A percentile compares a stretch with the other conserved stretches of the same genome.
phyloP scores from a whole-genome alignment of 192 early-diverging fungal genomes.

The Backusella tarrabulga region DNA sequence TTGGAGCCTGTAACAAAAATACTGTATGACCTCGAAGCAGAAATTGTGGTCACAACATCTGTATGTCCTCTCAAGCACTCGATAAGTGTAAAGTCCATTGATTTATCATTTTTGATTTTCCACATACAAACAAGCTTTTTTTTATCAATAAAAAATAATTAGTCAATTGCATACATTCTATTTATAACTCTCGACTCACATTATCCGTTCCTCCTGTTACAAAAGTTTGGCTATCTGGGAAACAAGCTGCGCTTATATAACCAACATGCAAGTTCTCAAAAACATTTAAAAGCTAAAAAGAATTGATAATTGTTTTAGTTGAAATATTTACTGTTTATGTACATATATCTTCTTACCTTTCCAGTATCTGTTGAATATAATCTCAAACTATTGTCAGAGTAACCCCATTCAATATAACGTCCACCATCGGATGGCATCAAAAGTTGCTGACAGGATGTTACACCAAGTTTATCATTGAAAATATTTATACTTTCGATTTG shows the following conservation, averaged over 20 bases:
- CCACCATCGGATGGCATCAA: constrained; percentile 42
- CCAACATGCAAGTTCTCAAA: constrained; percentile 64
- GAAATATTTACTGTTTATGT: background rate
- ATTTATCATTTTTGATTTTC: constrained; percentile 46
- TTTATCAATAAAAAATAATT: background rate
- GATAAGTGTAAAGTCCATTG: constrained; percentile 45
- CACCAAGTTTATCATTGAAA: constrained; percentile 42
- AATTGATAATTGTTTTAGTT: background rate
- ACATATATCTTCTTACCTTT: constrained; percentile 32
- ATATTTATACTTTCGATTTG: constrained; percentile 52
- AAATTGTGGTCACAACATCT: constrained; percentile 45
- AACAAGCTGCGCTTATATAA: constrained; percentile 54
- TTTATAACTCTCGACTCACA: constrained; percentile 20
- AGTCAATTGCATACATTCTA: background rate
- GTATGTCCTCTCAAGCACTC: constrained; percentile 61
- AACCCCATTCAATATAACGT: constrained; percentile 66
- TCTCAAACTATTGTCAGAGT: constrained; percentile 57
- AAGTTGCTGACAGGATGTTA: constrained; percentile 39
- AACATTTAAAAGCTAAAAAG: constrained; percentile 42
- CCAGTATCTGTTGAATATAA: constrained; percentile 48
- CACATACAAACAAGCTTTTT: constrained; percentile 60
- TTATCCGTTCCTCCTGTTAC: constrained; percentile 58
- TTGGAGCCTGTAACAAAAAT: constrained; percentile 58
- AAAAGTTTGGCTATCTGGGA: constrained; percentile 59
- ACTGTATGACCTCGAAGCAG: constrained; percentile 57